Evolutionary conservation across 441 rosid species (phyloP).

Genomic region (Erysimum pusillum): DNA sequence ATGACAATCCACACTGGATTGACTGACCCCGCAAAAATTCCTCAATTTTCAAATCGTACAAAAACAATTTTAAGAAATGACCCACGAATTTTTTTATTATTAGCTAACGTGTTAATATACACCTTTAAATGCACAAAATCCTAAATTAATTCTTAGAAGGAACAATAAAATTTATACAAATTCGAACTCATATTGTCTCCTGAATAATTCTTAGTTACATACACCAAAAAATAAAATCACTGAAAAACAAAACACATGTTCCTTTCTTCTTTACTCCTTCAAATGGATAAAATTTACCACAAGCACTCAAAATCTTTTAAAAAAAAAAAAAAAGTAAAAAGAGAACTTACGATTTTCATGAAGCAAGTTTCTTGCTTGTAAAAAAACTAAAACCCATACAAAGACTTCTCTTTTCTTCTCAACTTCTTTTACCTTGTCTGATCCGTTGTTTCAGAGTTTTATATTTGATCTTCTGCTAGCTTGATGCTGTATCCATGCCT

Average conservation of each 20-base stretch:
- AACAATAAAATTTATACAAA: conserved; percentile 38
- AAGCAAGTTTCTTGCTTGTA: conserved; percentile 33
- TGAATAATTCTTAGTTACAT: conserved; percentile 39
- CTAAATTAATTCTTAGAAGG: background rate
- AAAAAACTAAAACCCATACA: conserved; percentile 9
- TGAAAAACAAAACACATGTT: conserved; percentile 22
- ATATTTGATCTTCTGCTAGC: conserved; percentile 64
- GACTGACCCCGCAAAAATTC: no score
- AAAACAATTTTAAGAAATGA: no score
- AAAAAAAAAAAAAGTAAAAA: background rate
- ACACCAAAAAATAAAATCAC: conserved; percentile 34
- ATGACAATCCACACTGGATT: conserved; percentile 20
- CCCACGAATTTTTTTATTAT: no score
- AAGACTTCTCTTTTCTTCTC: background rate
- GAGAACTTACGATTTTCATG: conserved; percentile 31
- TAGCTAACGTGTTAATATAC: no score
- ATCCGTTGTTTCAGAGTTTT: conserved; percentile 36
- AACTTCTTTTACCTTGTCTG: conserved; percentile 6
- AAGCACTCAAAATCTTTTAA: conserved; percentile 7
- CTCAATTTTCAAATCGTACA: no score
- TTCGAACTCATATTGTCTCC: conserved; percentile 33
- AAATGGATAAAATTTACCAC: conserved; percentile 37
- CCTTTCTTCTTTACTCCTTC: conserved; percentile 31
- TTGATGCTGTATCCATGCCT: conserved; percentile 65
- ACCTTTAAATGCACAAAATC: background rate